A percentile compares a stretch with the other conserved stretches of the same genome.
These are phyloP conservation scores for Novymonas esmeraldas DNA, from an alignment of 208 protist genomes.

Conservation along the genomic window DNA sequence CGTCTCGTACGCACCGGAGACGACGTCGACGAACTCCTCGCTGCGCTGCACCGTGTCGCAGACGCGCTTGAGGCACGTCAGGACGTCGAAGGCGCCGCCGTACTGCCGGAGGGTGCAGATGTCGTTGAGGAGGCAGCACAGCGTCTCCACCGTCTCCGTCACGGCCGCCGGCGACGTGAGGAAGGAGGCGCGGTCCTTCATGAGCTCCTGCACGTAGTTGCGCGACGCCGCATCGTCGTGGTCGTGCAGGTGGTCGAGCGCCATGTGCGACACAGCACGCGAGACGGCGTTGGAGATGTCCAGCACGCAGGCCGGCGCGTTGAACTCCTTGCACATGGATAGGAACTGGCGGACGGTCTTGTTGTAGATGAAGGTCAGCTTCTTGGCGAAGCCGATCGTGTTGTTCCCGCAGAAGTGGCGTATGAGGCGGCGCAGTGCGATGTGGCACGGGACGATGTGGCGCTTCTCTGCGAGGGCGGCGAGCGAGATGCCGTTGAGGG, in stretches of 20 bases:
- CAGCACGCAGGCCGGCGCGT: constrained; percentile 43
- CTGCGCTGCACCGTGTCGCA: constrained; percentile 45
- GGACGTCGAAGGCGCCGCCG: constrained; percentile 47
- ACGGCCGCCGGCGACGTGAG: constrained; percentile 39
- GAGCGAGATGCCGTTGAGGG: constrained; percentile 60
- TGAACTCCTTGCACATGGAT: constrained; percentile 56
- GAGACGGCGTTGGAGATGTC: constrained; percentile 41
- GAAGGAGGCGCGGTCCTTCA: constrained; percentile 60
- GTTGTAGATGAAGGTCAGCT: constrained; percentile 71
- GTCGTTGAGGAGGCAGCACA: constrained; percentile 57
- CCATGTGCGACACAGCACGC: constrained; percentile 47
- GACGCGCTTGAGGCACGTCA: constrained; percentile 69
- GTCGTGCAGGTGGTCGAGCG: constrained; percentile 39
- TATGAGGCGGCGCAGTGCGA: constrained; percentile 34
- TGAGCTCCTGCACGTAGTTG: constrained; percentile 33
- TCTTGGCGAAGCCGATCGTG: constrained; percentile 64
- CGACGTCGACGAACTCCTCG: constrained; percentile 29
- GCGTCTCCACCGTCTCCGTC: constrained; percentile 50
- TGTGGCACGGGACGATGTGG: constrained; percentile 58
- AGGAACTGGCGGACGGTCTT: constrained; percentile 57
- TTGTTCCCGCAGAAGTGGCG: constrained; percentile 56
- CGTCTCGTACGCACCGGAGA: constrained; percentile 49
- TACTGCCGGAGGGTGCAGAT: constrained; percentile 53
- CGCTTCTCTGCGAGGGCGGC: constrained; percentile 49
- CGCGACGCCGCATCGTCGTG: constrained; percentile 22